Evolutionary conservation across 305 asterid species (phyloP).

Genomic region (Solanum chacoense): DNA sequence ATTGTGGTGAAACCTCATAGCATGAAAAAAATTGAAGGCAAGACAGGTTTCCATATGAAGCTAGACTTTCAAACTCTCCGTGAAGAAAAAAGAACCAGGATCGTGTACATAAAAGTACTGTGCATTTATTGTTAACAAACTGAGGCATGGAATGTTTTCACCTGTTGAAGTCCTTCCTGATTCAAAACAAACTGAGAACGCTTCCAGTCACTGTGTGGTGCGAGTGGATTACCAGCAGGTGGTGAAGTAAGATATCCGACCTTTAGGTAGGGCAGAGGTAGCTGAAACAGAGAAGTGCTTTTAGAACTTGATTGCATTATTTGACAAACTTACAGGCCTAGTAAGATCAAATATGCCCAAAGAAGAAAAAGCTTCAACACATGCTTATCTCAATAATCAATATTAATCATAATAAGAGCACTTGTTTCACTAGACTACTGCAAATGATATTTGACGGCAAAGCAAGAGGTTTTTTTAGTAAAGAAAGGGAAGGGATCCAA

Average conservation of each 20-base stretch:
- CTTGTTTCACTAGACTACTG: background rate
- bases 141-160: constrained; percentile 7
- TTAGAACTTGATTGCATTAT: constrained; percentile 13
- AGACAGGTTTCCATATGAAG: background rate
- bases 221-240: constrained; percentile 75
- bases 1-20: background rate
- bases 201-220: constrained; percentile 95
- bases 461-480: background rate
- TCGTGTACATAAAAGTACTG: background rate
- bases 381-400: background rate
- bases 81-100: background rate
- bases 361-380: background rate
- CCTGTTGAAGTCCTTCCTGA: constrained; percentile 95
- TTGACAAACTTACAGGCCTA: background rate
- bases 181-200: constrained; percentile 70
- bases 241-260: constrained; percentile 89
- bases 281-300: constrained; percentile 40
- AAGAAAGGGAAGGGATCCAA: background rate
- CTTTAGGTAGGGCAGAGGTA: constrained; percentile 89
- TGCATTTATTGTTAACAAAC: background rate
- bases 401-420: background rate
- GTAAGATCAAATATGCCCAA: background rate
- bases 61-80: background rate
- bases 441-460: background rate
- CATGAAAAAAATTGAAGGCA: background rate